These are phyloP conservation scores for Ceratobasidium sp. DNA, from an alignment of 1,284 basidiomycete genomes.

Conservation along the genomic window DNA sequence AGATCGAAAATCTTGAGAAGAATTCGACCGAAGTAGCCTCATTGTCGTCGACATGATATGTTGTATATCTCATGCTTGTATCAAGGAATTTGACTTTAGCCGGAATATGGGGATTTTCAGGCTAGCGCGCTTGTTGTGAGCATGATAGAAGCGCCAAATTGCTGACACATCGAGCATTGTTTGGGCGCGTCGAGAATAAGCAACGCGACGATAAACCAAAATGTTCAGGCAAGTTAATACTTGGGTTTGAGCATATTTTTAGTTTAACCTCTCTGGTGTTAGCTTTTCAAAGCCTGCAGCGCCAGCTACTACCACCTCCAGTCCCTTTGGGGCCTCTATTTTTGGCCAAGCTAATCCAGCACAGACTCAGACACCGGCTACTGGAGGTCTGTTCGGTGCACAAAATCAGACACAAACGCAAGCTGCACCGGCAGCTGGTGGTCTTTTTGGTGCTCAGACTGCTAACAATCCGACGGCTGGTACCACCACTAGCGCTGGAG, in stretches of 20 bases:
- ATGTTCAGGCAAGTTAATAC: constrained; percentile 36
- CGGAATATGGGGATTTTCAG: too few species aligned
- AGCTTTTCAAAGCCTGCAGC: neutral
- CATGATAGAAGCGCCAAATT: neutral
- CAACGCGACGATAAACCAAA: neutral
- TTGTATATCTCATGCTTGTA: neutral
- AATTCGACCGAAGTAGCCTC: neutral
- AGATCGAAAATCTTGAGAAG: neutral
- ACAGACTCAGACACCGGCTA: constrained; percentile 3
- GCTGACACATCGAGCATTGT: neutral
- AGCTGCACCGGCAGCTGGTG: constrained; percentile 35
- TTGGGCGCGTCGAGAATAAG: neutral
- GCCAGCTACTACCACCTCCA: neutral
- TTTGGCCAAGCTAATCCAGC: constrained; percentile 36
- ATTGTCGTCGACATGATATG: neutral
- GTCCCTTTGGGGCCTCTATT: constrained; percentile 33
- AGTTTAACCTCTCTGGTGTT: neutral
- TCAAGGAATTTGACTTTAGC: too few species aligned
- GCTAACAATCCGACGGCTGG: constrained; percentile 1
- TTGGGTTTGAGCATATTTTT: neutral
- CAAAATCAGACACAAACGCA: constrained; percentile 21
- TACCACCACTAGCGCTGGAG: constrained; percentile 7
- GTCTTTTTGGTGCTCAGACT: constrained; percentile 39
- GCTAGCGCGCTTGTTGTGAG: too few species aligned
- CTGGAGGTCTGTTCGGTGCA: constrained; percentile 17